Evolutionary conservation across 306 rosid species (phyloP).

Genomic region (Vachellia pachyceras): DNA sequence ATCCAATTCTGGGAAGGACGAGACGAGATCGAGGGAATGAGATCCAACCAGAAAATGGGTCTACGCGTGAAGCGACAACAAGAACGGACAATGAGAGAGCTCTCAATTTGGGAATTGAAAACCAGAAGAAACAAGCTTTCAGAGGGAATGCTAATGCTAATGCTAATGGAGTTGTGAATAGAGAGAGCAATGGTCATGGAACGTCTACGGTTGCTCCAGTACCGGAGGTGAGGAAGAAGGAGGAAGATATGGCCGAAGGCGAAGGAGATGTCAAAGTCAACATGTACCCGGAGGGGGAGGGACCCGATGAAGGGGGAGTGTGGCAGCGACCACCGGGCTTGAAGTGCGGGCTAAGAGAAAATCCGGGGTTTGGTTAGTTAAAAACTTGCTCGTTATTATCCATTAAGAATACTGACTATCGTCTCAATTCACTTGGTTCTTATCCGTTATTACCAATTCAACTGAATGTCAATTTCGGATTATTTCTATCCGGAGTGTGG

Average conservation of each 20-base stretch:
- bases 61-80: slow-evolving; percentile 43
- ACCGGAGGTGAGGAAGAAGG: slow-evolving; percentile 52
- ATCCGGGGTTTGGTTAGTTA: slow-evolving; percentile 76
- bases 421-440: background rate
- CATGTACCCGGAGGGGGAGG: slow-evolving; percentile 50
- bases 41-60: slow-evolving; percentile 58
- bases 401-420: background rate
- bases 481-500: slow-evolving; percentile 4
- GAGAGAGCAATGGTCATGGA: slow-evolving; percentile 51
- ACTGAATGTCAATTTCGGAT: slow-evolving; percentile 15
- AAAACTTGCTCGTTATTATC: slow-evolving; percentile 10
- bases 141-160: slow-evolving; percentile 51
- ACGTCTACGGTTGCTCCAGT: slow-evolving; percentile 46
- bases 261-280: slow-evolving; percentile 55
- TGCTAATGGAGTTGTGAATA: slow-evolving; percentile 37
- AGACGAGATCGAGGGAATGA: slow-evolving; percentile 56
- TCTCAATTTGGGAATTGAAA: slow-evolving; percentile 6
- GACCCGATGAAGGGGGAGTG: slow-evolving; percentile 50
- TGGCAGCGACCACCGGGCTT: slow-evolving; percentile 55
- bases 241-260: slow-evolving; percentile 41
- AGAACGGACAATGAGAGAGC: slow-evolving; percentile 48
- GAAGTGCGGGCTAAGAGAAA: slow-evolving; percentile 73
- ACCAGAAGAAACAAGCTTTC: slow-evolving; percentile 42
- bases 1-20: slow-evolving; percentile 77
- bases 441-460: background rate